These are phyloP conservation scores for Rhizomucor miehei DNA, from an alignment of 371 early-diverging fungal species.

Conservation along the genomic window DNA sequence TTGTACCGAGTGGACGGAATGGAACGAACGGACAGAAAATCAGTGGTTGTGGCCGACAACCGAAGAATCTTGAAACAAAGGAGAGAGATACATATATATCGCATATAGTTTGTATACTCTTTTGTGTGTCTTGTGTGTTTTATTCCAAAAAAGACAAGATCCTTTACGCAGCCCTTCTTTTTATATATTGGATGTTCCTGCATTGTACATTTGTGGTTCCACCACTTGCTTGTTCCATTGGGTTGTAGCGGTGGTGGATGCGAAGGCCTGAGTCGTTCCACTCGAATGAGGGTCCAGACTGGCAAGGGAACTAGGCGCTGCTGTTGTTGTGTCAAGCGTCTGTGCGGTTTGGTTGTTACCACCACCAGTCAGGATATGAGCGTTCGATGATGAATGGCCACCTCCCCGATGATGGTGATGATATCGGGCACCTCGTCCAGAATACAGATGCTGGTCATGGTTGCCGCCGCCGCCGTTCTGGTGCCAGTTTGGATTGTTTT, in stretches of 20 bases:
- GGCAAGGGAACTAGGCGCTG: slow-evolving; percentile 17
- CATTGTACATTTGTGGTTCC: slow-evolving; percentile 12
- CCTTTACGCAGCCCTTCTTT: neutral
- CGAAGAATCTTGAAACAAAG: no score
- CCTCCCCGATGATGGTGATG: slow-evolving; percentile 15
- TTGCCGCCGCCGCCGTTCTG: slow-evolving; percentile 8
- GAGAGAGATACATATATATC: no score
- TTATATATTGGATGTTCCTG: slow-evolving; percentile 6
- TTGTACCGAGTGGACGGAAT: slow-evolving; percentile 46
- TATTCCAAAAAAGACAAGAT: no score
- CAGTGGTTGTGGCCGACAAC: neutral
- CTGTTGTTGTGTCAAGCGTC: slow-evolving; percentile 1
- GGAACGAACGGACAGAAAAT: slow-evolving; percentile 33
- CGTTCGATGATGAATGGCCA: slow-evolving; percentile 6
- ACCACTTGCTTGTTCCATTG: slow-evolving; percentile 9
- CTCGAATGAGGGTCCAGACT: slow-evolving; percentile 20
- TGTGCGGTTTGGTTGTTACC: neutral
- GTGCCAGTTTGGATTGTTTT: slow-evolving; percentile 7
- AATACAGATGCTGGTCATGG: no score
- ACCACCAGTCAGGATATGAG: neutral
- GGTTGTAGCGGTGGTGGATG: slow-evolving; percentile 4
- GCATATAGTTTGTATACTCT: no score
- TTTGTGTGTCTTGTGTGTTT: no score
- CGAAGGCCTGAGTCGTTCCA: slow-evolving; percentile 11
- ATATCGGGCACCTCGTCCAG: neutral